Conservation (phyloP, 75 land plant genomes). For the Pinus taeda region DNA sequence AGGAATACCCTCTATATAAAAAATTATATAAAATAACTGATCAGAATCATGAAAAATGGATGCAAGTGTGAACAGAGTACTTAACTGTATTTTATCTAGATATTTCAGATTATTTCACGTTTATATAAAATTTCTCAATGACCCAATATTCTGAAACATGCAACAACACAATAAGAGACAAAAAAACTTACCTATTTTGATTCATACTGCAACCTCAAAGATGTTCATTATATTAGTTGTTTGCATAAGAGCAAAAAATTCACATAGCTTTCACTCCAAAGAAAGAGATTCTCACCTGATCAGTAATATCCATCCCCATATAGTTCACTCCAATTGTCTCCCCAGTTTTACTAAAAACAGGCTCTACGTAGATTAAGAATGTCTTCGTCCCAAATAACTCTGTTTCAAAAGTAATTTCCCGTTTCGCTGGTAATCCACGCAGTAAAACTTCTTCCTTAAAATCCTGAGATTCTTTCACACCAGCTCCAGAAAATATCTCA, state of each 20-base stretch:
- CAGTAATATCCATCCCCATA: conserved; percentile 84
- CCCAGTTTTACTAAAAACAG: conserved; percentile 75
- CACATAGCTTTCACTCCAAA: background rate
- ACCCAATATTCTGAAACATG: too few species aligned
- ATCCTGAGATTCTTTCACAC: conserved; percentile 63
- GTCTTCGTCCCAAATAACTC: conserved; percentile 79
- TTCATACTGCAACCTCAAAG: background rate
- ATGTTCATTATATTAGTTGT: background rate
- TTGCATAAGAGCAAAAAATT: background rate
- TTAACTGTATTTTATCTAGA: too few species aligned
- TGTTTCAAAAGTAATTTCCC: conserved; percentile 77
- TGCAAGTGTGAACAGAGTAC: background rate
- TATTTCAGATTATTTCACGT: too few species aligned
- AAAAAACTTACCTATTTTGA: background rate
- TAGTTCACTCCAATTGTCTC: conserved; percentile 84
- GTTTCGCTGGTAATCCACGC: conserved; percentile 63
- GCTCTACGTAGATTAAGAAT: conserved; percentile 78
- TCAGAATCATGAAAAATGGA: background rate
- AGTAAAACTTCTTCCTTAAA: conserved; percentile 81
- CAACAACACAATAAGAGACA: background rate
- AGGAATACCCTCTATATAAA: too few species aligned
- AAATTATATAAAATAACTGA: background rate
- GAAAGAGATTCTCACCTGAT: conserved; percentile 45
- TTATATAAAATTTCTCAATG: too few species aligned
- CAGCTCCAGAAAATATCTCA: conserved; percentile 72